A percentile compares a stretch with the other conserved stretches of the same genome.
Conservation (phyloP, 2,329 filamentous ascomycete genomes). For the Aspergillus persii region DNA sequence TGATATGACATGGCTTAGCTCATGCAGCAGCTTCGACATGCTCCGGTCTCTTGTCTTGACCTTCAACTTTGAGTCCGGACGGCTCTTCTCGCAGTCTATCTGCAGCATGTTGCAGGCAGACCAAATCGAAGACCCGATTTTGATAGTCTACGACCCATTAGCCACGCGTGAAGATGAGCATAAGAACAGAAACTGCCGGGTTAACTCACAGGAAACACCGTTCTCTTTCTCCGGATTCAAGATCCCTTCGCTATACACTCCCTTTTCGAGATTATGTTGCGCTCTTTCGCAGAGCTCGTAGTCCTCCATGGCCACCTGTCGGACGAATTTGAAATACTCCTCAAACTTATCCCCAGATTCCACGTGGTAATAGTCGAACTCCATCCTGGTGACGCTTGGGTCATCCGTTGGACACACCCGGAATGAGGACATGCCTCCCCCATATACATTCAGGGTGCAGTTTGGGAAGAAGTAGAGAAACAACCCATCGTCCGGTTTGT, state of each 20-base stretch:
- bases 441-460: slow-evolving; percentile 57
- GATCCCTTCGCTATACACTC: slow-evolving; percentile 55
- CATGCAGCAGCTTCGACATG: neutral
- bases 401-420: slow-evolving; percentile 53
- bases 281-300: slow-evolving; percentile 58
- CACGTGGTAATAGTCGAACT: slow-evolving; percentile 59
- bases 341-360: slow-evolving; percentile 54
- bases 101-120: slow-evolving; percentile 42
- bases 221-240: slow-evolving; percentile 57
- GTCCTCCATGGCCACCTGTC: slow-evolving; percentile 57
- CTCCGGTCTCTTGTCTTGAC: neutral
- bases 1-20: neutral
- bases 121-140: slow-evolving; percentile 46
- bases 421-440: slow-evolving; percentile 58
- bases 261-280: slow-evolving; percentile 53
- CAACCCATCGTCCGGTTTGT: slow-evolving; percentile 53
- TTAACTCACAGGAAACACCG: slow-evolving; percentile 50
- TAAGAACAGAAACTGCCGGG: neutral
- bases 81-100: slow-evolving; percentile 27
- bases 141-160: slow-evolving; percentile 42
- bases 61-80: slow-evolving; percentile 6
- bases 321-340: slow-evolving; percentile 56
- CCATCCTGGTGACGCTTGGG: slow-evolving; percentile 53
- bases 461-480: slow-evolving; percentile 60
- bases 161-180: neutral